Base-by-base conservation (phyloP, 331 rosid species). In the Malus hybrid region DNA sequence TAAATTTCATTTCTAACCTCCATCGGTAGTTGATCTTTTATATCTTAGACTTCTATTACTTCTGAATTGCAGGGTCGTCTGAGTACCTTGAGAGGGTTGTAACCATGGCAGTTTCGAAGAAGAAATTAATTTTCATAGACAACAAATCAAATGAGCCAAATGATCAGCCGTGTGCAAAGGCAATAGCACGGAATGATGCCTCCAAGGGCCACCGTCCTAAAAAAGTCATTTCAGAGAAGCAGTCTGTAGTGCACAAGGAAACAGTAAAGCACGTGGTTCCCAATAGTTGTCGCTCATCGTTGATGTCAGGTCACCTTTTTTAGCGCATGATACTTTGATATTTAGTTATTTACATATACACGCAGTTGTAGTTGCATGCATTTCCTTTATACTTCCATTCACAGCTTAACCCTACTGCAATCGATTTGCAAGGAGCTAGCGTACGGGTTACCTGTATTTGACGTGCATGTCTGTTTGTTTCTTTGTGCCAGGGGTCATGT, bases 211-310 rank as follows among this genome's bases (percentile, higher is more conserved):
- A 32, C 61, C 67, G 79, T 77, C 72, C 84, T 33, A 72, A 20
- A 66, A 73, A 65, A 11, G 20, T 56, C n/a, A 33, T 64, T 76
- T 63, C 85, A 8, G 81, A 79, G 65, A 77, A 73, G 29, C 79
- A 13, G 69, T 54, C 83, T 70, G 63, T 2, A 48, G 71, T 54
- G 63, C 83, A 42, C 65, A 76, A 46, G 52, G 87, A 85, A 74
- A 86, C 78, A 16, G 76, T 83, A 81, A 84, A 84, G 82, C 93
- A 77, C 46, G n/a, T 65, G 22, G 71, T 89, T 36, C 83, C 76
- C 81, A 83, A 74, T 73, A 84, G 62, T 29, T 86, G 84, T 74
- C 82, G 75, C 81, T 71, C 87, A 28, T 72, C 79, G 24, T 71
- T 83, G 29, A 67, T 80, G 29, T 48, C 83, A 82, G 86, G 90